A percentile compares a stretch with the other conserved stretches of the same genome.
Conservation (phyloP, 768 basidiomycete species). For the Lactarius vividus region DNA sequence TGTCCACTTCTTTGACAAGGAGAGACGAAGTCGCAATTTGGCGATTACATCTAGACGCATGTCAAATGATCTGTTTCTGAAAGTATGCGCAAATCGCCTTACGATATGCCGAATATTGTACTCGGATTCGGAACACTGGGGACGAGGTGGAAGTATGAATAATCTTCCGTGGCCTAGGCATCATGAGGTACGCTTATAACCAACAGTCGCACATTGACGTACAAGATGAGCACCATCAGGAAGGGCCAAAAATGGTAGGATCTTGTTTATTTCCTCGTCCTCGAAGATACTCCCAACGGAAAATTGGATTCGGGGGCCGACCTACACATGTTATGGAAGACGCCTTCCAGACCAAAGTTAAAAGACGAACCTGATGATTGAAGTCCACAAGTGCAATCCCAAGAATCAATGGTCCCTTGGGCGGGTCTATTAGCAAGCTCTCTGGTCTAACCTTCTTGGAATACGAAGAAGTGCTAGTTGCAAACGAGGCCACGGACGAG, state of each 20-base stretch:
- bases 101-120: conserved; percentile 97
- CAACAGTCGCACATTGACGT: conserved; percentile 32
- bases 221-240: conserved; percentile 97
- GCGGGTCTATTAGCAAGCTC: conserved; percentile 64
- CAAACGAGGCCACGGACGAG: conserved; percentile 56
- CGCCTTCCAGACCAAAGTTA: background rate
- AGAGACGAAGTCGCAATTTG: conserved; percentile 83
- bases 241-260: conserved; percentile 91
- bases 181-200: conserved; percentile 8
- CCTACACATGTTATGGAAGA: conserved; percentile 42
- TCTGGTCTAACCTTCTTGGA: conserved; percentile 74
- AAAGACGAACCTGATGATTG: conserved; percentile 74
- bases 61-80: background rate
- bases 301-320: conserved; percentile 91
- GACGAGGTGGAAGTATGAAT: conserved; percentile 93
- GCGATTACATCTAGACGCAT: conserved; percentile 73
- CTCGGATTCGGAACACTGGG: conserved; percentile 64
- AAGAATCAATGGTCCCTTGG: conserved; percentile 62
- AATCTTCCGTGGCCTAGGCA: conserved; percentile 81
- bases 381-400: conserved; percentile 94
- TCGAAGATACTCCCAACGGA: conserved; percentile 74
- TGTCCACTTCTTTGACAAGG: conserved; percentile 74
- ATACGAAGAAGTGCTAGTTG: conserved; percentile 50
- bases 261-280: conserved; percentile 80
- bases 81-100: conserved; percentile 33